Conservation (phyloP, 148 eudicot genomes). For the Rhododendron molle region DNA sequence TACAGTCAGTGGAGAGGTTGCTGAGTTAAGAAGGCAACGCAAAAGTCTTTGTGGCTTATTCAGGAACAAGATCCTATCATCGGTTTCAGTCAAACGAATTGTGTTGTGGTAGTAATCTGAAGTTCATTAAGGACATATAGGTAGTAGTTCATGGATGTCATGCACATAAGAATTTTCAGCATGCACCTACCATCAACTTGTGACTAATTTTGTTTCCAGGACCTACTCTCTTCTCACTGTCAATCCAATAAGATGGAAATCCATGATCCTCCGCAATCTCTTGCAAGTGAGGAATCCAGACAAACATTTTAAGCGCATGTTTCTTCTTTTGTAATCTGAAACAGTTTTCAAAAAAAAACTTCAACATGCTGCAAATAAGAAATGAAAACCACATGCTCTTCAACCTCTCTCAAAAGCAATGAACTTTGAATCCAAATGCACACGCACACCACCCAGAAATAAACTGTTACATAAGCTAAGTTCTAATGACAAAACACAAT, state of each 20-base stretch:
- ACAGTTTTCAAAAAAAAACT: not conserved
- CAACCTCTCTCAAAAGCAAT: not conserved
- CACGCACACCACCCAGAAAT: not conserved
- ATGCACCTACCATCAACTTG: conserved; percentile 33
- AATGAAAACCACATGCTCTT: not conserved
- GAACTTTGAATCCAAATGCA: not conserved
- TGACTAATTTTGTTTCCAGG: no score
- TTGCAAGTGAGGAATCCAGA: not conserved
- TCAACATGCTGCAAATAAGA: not conserved
- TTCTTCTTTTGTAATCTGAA: not conserved
- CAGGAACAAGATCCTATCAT: no score
- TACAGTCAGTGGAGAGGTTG: no score
- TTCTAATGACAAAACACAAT: not conserved
- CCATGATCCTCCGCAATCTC: no score
- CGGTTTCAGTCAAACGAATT: no score
- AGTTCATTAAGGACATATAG: no score
- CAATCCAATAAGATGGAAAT: no score
- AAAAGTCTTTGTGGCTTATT: no score
- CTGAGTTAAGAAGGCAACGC: no score
- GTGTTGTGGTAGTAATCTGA: no score
- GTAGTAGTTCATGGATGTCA: not conserved
- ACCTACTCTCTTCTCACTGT: no score
- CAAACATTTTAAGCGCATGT: not conserved
- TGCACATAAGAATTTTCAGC: not conserved
- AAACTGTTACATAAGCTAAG: not conserved